phyloP scores from a whole-genome alignment of 805 yeast genomes.

The Kodamaea jinghongensis region DNA sequence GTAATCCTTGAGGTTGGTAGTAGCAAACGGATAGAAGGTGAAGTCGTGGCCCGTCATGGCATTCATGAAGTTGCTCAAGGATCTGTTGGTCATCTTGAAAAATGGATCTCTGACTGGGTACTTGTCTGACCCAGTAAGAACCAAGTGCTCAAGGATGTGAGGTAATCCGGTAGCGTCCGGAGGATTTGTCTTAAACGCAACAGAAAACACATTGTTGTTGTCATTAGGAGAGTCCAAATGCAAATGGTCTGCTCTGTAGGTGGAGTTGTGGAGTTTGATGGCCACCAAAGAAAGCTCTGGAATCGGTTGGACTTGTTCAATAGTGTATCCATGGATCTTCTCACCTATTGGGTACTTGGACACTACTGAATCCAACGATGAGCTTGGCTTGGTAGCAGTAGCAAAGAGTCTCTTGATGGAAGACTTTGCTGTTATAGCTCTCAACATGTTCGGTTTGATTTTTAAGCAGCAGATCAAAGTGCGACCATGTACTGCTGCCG shows the following conservation, averaged over 20 bases:
- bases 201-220: constrained; percentile 80
- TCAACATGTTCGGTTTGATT: constrained; percentile 1
- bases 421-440: constrained; percentile 3
- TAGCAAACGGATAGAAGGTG: constrained; percentile 93
- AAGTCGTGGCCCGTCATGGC: constrained; percentile 99
- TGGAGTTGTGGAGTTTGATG: constrained; percentile 61
- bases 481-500: no score
- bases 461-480: no score
- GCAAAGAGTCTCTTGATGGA: constrained; percentile 7
- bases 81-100: constrained; percentile 92
- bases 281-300: constrained; percentile 85
- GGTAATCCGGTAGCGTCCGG: constrained; percentile 96
- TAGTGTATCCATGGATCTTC: constrained; percentile 61
- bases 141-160: constrained; percentile 93
- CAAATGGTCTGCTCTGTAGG: constrained; percentile 75
- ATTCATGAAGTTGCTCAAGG: constrained; percentile 95
- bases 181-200: constrained; percentile 91
- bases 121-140: constrained; percentile 87
- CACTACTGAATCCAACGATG: not conserved
- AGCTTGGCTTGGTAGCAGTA: constrained; percentile 2
- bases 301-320: constrained; percentile 61
- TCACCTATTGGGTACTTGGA: constrained; percentile 62
- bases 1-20: constrained; percentile 82
- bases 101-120: constrained; percentile 97
- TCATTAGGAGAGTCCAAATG: constrained; percentile 83